phyloP scores from a whole-genome alignment of 768 basidiomycete genomes.

The Boletales sp. region DNA sequence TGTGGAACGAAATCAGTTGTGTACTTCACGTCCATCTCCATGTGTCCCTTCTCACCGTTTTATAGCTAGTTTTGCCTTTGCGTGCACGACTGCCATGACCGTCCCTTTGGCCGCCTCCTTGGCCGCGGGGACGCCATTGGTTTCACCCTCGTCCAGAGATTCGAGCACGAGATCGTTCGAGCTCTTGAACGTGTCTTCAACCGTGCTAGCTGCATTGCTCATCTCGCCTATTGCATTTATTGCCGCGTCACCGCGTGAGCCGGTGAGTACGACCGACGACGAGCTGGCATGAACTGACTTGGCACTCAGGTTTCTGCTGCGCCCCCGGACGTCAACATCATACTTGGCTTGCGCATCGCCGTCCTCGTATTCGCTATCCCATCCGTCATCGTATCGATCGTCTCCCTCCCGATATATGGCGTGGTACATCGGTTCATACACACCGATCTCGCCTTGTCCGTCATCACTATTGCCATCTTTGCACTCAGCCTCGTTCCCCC shows the following conservation, averaged over 20 bases:
- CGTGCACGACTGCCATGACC: constrained; percentile 63
- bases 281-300: constrained; percentile 12
- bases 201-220: constrained; percentile 45
- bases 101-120: constrained; percentile 63
- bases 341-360: constrained; percentile 41
- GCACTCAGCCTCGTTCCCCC: constrained; percentile 45
- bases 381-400: constrained; percentile 52
- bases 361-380: constrained; percentile 61
- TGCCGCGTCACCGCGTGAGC: constrained; percentile 39
- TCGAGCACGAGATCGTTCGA: constrained; percentile 55
- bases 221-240: constrained; percentile 59
- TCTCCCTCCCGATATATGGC: constrained; percentile 47
- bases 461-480: constrained; percentile 41
- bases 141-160: constrained; percentile 33
- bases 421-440: constrained; percentile 35
- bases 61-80: constrained; percentile 56
- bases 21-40: constrained; percentile 22
- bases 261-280: constrained; percentile 35
- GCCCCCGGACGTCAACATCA: constrained; percentile 2
- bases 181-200: constrained; percentile 49
- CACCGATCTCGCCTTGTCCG: constrained; percentile 44
- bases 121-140: constrained; percentile 32
- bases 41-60: neutral
- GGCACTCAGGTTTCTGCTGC: constrained; percentile 6
- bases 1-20: constrained; percentile 65